Base-by-base conservation (phyloP, 495 filamentous ascomycete species). In the Xylaria intraflava region DNA sequence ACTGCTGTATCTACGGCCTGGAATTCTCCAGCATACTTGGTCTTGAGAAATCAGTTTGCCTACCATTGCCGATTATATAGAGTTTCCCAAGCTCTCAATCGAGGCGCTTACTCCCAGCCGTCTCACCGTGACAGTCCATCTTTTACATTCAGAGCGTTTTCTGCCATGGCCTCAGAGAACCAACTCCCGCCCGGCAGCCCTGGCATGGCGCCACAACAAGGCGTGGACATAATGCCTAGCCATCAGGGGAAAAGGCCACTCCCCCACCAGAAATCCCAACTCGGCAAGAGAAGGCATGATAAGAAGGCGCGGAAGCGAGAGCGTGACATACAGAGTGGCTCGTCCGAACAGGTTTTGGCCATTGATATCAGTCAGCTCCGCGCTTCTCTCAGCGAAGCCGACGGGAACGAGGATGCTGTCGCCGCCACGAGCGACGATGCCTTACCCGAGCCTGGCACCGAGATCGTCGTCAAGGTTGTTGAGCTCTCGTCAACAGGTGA, bases 401-500 rank as follows among this genome's bases (percentile, higher is more conserved):
- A 58, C 14, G 49, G 47, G 16, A 49, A 31, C 12, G 52, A 39
- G 23, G 48, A 65, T 36, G 33, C 33, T 24, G 46, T 33, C 8
- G 49, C 53, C 16, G 49, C 38, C 19, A 3, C n/a, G 14, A 46
- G 2, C 12, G 47, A 23, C 10, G 57, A 62, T 12, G 20, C 44
- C 1, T 54, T 90, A 3, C 89, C 90, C 3, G 81, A 84, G 60
- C 72, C 68, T 17, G 87, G 85, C 50, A 78, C 82, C 2, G 88
- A 92, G 60, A 81, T 96, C 41, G 86, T 94, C 47, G 79, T 96
- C 35, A 79, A 81, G 4, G 78, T 97, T 45, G 62, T 81, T 6
- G 76, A 86, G 51, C 72, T 96, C 20, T 89, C 90, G 0, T 96
- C 90, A n/a, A 93, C 85, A 2, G 93, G 92, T 6, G 92, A 96